These are phyloP conservation scores for Colletotrichum navitas DNA, from an alignment of 2,329 filamentous ascomycete genomes.

Conservation along the genomic window DNA sequence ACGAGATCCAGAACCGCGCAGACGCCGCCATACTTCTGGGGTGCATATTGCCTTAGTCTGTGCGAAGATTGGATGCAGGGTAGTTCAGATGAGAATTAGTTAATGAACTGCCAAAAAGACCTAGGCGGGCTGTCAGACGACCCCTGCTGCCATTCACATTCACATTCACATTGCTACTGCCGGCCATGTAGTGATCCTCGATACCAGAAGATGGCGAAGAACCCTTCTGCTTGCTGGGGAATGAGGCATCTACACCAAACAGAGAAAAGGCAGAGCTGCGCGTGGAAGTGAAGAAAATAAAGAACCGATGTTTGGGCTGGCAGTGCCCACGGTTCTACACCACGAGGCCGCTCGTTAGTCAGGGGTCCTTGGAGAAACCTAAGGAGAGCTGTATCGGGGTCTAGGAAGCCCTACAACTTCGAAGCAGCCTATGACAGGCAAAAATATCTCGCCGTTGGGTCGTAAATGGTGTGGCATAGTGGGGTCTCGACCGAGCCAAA, in stretches of 20 bases:
- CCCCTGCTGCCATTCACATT: no score
- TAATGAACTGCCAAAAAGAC: not conserved
- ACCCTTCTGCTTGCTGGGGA: no score
- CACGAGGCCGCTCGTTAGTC: not conserved
- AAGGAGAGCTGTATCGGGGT: not conserved
- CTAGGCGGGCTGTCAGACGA: slow-evolving; percentile 1
- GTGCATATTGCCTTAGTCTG: slow-evolving; percentile 6
- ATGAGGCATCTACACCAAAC: not conserved
- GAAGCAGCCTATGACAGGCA: not conserved
- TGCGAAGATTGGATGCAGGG: not conserved
- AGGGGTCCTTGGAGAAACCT: not conserved
- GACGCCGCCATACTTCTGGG: not conserved
- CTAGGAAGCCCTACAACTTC: not conserved
- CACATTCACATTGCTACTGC: not conserved
- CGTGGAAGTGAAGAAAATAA: not conserved
- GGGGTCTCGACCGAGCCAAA: not conserved
- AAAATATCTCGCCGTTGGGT: not conserved
- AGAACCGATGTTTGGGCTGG: not conserved
- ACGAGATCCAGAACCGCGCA: not conserved
- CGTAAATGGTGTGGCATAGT: not conserved
- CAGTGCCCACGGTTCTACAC: not conserved
- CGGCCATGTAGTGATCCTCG: not conserved
- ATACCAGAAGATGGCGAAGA: not conserved
- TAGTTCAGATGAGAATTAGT: not conserved
- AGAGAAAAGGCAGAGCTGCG: not conserved